Evolutionary conservation across 2,329 filamentous ascomycete species (phyloP).

Genomic region (Hymenoscyphus fraxineus): DNA sequence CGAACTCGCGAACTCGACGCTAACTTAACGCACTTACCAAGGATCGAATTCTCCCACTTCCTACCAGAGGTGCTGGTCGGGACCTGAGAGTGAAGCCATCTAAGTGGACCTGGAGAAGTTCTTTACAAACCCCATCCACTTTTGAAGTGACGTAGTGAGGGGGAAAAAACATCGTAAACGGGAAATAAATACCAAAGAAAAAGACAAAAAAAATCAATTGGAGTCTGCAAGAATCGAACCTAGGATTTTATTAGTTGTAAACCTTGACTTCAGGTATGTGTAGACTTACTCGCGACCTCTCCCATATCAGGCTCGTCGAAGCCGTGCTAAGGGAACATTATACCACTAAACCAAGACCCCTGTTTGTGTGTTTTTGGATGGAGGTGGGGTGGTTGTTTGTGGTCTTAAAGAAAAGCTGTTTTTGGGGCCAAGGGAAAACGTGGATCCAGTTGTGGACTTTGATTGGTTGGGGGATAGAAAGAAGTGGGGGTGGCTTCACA

Average conservation of each 20-base stretch:
- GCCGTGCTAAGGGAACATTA: conserved; percentile 7
- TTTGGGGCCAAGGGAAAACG: too few species aligned
- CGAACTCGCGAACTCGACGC: not conserved
- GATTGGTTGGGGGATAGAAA: not conserved
- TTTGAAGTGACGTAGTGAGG: too few species aligned
- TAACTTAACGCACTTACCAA: too few species aligned
- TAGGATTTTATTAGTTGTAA: too few species aligned
- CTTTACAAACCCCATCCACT: too few species aligned
- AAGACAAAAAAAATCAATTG: not conserved
- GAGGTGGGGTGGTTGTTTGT: not conserved
- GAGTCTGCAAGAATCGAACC: conserved; percentile 8
- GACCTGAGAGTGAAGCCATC: too few species aligned
- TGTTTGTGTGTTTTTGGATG: not conserved
- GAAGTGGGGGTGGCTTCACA: not conserved
- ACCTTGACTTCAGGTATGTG: too few species aligned
- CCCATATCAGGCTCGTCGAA: not conserved
- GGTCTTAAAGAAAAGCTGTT: not conserved
- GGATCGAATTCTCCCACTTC: too few species aligned
- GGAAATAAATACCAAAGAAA: not conserved
- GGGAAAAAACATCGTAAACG: not conserved
- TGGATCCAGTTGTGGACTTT: too few species aligned
- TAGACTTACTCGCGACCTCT: conserved; percentile 9
- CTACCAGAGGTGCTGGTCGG: too few species aligned
- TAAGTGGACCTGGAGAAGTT: too few species aligned
- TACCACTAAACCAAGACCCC: conserved; percentile 9